phyloP scores from a whole-genome alignment of 257 asterid species.

The Orobanche coerulescens region DNA sequence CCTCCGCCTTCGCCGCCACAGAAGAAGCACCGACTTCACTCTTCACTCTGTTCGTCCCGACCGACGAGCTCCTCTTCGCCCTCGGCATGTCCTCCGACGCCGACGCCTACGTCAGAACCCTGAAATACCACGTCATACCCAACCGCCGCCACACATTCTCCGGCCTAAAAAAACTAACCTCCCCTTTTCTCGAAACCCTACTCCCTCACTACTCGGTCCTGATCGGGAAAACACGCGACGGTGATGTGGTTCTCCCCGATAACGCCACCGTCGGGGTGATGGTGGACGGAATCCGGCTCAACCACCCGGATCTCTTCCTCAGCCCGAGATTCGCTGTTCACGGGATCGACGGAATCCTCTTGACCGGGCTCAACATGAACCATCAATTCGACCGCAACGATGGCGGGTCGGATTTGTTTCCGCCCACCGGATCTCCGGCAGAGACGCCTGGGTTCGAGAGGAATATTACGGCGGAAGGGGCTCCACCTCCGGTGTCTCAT shows the following conservation, averaged over 20 bases:
- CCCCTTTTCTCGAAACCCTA: constrained; percentile 54
- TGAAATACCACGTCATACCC: constrained; percentile 55
- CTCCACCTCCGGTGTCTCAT: constrained; percentile 4
- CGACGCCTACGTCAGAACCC: constrained; percentile 42
- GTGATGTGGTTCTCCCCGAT: neutral
- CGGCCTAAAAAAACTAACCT: constrained; percentile 36
- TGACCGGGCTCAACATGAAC: constrained; percentile 36
- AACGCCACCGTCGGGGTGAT: constrained; percentile 18
- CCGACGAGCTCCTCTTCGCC: constrained; percentile 36
- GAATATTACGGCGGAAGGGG: constrained; percentile 3
- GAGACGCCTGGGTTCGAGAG: neutral
- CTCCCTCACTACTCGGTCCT: constrained; percentile 48
- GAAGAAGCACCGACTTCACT: neutral
- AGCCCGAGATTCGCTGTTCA: constrained; percentile 48
- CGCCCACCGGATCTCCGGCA: constrained; percentile 21
- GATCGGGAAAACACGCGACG: constrained; percentile 21
- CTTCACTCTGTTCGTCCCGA: constrained; percentile 53
- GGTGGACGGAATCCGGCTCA: constrained; percentile 45
- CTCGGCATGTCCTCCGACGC: constrained; percentile 58
- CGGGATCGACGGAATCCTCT: constrained; percentile 51
- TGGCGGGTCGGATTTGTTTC: constrained; percentile 13
- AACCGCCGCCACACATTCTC: constrained; percentile 35
- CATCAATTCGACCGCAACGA: constrained; percentile 15
- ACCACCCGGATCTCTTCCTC: constrained; percentile 46
- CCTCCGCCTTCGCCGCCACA: neutral